Base-by-base conservation (phyloP, 306 rosid genomes). In the Leucaena leucocephala region DNA sequence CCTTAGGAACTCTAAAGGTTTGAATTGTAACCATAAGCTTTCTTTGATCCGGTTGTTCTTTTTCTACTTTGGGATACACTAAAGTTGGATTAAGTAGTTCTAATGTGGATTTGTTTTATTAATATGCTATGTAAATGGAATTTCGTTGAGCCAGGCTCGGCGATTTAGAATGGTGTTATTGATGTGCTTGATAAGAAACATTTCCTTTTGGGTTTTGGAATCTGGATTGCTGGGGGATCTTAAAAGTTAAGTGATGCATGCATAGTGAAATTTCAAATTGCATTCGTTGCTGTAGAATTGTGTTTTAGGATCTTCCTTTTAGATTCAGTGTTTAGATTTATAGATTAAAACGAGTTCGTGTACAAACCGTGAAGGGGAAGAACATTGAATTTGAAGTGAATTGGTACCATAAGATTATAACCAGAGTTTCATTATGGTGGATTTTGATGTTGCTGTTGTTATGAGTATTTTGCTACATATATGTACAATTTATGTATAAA, bases 1-100 rank as follows among this genome's bases (percentile, higher is more conserved):
- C 22, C 91, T 93, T 0, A 87, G 96, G 75, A 90, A 3, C 81
- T 90, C 96, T 57, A 93, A 93, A 84, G 96, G 97, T 86, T 40
- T 6, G n/a, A 1, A 3, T 75, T 0, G 1, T 22, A 5, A 7
- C 6, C 1, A 4, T 0, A 17, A 1, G n/a, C n/a, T 48, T 49
- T 27, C 61, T 48, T 22, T 48, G 77, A 67, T 78, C 59, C 40
- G 14, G 12, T 54, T 73, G 40, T n/a, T 22, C 65, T 8, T 72
- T 5, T 9, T 22, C 17, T 70, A 48, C 61, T 33, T 38, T 38
- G 34, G 72, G 3, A 67, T 40, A 10, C 35, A 19, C 22, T 9
- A 33, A 40, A 10, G 40, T 4, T n/a, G 46, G 19, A 17, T 17
- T 66, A 39, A 10, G 40, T 36, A 3, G 19, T 7, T 4, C 5